Evolutionary conservation across 1,284 basidiomycete genomes (phyloP), one percentile per base, ranked within the genome.

Genomic region (Heimioporus retisporus): DNA sequence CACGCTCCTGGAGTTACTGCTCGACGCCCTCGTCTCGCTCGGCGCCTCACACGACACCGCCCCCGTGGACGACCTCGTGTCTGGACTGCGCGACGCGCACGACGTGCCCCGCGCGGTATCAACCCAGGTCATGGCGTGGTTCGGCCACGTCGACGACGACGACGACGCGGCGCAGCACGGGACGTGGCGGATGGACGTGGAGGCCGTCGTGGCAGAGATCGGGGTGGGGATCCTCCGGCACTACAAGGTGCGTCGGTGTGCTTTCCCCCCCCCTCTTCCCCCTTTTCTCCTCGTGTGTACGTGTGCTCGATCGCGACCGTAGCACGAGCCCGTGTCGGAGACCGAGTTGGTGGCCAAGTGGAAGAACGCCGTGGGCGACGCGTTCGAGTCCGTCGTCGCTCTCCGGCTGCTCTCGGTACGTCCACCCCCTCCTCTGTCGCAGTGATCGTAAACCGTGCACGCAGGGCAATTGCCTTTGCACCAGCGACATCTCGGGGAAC

Each of bases 71-170:
- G 83, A 87, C 13, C 78, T 96, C 31, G 75, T 85, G 3, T 80
- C 84, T 3, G 81, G 88, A 0, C 83, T 97, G 19, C 86, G 90
- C 21, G 84, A 90, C 44, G 90, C 93, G n/a, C 90, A 96, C 72
- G 94, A 95, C 23, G 80, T 96, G 25, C 83, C 86, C 2, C 78
- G 84, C 6, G 78, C 83, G 0, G 88, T 96, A 8, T 86, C 88
- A 0, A 77, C 73, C 6, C 93, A 95, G 72, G 84, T 96, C 14
- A 88, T 97, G 82, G 75, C 79, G 0, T 95, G 96, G 89, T 97
- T 96, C 71, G 95, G 95, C 5, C 78, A 81, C 3, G 75, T 92
- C 14, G 46, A 48, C 46, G 46, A 46, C 1, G 71, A 79, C n/a
- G 82, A 81, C n/a, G n/a, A n/a, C n/a, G n/a, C n/a, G n/a, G n/a